A percentile compares a stretch with the other conserved stretches of the same genome.
Conservation (phyloP, 257 asterid species). For the Fraxinus quadrangulata region DNA sequence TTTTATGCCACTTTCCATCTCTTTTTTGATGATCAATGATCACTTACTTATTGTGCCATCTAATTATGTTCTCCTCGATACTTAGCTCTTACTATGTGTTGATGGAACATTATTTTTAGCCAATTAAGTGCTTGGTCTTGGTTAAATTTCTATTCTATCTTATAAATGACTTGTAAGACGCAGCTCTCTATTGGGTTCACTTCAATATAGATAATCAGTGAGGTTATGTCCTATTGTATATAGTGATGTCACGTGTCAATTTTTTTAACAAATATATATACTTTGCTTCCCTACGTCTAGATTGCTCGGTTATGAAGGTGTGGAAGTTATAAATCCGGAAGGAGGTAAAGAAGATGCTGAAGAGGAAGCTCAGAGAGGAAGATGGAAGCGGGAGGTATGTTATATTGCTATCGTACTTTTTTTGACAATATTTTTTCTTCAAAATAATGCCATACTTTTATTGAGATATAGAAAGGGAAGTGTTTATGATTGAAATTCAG, state of each 20-base stretch:
- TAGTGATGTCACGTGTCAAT: not conserved
- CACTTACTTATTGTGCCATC: not conserved
- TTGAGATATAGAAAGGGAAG: not conserved
- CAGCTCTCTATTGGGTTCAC: not conserved
- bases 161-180: too few species aligned
- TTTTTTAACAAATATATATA: not conserved
- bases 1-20: too few species aligned
- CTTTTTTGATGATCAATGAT: too few species aligned
- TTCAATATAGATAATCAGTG: not conserved
- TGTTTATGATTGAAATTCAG: not conserved
- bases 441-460: not conserved
- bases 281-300: constrained; percentile 31
- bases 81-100: not conserved
- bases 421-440: not conserved
- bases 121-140: constrained; percentile 3
- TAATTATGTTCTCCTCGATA: not conserved
- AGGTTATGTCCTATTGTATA: not conserved
- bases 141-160: constrained; percentile 7
- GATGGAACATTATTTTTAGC: not conserved
- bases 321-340: constrained; percentile 68
- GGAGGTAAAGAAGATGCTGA: constrained; percentile 68
- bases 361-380: constrained; percentile 64
- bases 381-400: constrained; percentile 54
- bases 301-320: constrained; percentile 57
- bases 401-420: constrained; percentile 7